Conservation (phyloP, 169 alveolate genomes). For the Plasmodium ovale region DNA sequence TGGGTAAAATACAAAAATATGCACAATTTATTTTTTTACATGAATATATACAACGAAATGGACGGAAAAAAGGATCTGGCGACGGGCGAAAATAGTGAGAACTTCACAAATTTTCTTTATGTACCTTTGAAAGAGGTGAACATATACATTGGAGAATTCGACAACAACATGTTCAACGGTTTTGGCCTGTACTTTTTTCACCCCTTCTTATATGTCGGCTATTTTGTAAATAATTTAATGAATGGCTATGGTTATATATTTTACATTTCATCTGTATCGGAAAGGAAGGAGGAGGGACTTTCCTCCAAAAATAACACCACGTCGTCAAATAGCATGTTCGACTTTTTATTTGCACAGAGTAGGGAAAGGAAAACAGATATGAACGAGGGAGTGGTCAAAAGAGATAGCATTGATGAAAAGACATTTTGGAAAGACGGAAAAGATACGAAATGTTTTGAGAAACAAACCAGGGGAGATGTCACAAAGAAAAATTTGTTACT, state of each 20-base stretch:
- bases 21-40: conserved; percentile 53
- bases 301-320: conserved; percentile 6
- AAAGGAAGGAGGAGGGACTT: background rate
- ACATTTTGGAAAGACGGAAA: background rate
- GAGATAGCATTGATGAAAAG: background rate
- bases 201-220: conserved; percentile 59
- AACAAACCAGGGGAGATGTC: background rate
- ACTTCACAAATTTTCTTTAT: conserved; percentile 36
- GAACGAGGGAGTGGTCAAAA: background rate
- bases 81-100: background rate
- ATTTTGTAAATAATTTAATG: conserved; percentile 52
- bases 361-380: background rate
- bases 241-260: conserved; percentile 56
- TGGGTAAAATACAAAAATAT: conserved; percentile 61
- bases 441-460: background rate
- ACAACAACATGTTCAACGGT: conserved; percentile 55
- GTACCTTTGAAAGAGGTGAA: conserved; percentile 56
- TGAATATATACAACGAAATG: conserved; percentile 38
- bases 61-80: background rate
- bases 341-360: background rate
- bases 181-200: conserved; percentile 37
- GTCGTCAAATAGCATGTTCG: background rate
- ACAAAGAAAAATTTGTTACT: background rate
- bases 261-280: conserved; percentile 4
- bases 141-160: conserved; percentile 55